Evolutionary conservation across 805 yeast species (phyloP).

Genomic region (Kregervanrija delftensis): DNA sequence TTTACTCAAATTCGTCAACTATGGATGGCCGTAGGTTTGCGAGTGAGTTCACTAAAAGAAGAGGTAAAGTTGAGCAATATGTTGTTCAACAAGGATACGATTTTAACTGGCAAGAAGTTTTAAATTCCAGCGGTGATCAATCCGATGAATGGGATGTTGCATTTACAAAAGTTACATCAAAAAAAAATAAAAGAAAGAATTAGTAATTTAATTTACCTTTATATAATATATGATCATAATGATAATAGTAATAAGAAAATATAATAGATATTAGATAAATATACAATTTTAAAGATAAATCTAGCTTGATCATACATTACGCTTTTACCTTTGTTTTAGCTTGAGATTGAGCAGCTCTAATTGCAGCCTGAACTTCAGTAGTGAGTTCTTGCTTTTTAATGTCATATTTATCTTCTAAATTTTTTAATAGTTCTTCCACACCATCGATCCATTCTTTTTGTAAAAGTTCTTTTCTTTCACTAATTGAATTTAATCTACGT

Average conservation of each 20-base stretch:
- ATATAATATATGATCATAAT: too few species aligned
- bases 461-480: constrained; percentile 31
- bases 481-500: constrained; percentile 55
- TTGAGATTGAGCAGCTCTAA: too few species aligned
- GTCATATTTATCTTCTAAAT: too few species aligned
- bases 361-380: too few species aligned
- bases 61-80: constrained; percentile 59
- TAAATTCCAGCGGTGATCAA: constrained; percentile 11
- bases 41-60: constrained; percentile 74
- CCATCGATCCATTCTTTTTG: constrained; percentile 26
- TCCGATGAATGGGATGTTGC: constrained; percentile 46
- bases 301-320: not conserved
- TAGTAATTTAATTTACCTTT: not conserved
- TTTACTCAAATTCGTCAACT: constrained; percentile 79
- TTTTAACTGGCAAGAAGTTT: constrained; percentile 68
- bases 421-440: constrained; percentile 11
- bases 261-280: constrained; percentile 4
- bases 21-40: constrained; percentile 96
- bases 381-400: too few species aligned
- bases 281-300: constrained; percentile 6
- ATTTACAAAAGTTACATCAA: constrained; percentile 50
- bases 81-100: constrained; percentile 36
- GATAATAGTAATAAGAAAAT: not conserved
- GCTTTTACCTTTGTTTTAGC: too few species aligned
- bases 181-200: constrained; percentile 45